Evolutionary conservation across 495 filamentous ascomycete genomes (phyloP).

Genomic region (Sordaria brevicollis): DNA sequence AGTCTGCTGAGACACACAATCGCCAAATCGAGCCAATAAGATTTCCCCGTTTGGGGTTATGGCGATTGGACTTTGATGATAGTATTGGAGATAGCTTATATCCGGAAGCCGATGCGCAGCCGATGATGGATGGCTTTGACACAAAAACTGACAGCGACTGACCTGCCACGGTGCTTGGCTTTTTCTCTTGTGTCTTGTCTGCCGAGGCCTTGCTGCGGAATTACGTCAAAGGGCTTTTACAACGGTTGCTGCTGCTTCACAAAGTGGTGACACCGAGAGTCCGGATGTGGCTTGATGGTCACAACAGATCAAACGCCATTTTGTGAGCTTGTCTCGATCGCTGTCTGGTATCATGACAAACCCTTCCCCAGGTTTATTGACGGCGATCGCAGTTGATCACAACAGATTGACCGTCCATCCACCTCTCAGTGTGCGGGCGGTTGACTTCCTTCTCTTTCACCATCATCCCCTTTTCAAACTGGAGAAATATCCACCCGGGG

Average conservation of each 20-base stretch:
- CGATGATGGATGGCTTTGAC: too few species aligned
- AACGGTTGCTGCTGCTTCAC: background rate
- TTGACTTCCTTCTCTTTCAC: background rate
- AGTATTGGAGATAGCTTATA: background rate
- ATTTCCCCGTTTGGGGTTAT: background rate
- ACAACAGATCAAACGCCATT: background rate
- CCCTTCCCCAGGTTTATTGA: background rate
- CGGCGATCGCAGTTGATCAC: too few species aligned
- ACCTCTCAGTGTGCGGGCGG: background rate
- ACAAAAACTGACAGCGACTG: background rate
- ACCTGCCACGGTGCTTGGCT: background rate
- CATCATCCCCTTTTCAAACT: background rate
- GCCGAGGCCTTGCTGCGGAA: background rate
- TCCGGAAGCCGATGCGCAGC: background rate
- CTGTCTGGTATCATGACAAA: background rate
- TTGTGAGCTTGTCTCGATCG: background rate
- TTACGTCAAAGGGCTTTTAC: slow-evolving; percentile 1
- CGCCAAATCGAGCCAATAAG: background rate
- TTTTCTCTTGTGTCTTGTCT: background rate
- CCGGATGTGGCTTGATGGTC: background rate
- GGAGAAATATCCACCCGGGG: background rate
- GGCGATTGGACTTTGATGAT: too few species aligned
- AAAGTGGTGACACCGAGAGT: background rate
- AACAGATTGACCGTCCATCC: background rate
- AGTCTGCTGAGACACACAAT: background rate